Percentiles rank a stretch among this genome's conserved stretches.
phyloP scores from a whole-genome alignment of 352 stramenopile genomes.

The Globisporangium paroecandrum region DNA sequence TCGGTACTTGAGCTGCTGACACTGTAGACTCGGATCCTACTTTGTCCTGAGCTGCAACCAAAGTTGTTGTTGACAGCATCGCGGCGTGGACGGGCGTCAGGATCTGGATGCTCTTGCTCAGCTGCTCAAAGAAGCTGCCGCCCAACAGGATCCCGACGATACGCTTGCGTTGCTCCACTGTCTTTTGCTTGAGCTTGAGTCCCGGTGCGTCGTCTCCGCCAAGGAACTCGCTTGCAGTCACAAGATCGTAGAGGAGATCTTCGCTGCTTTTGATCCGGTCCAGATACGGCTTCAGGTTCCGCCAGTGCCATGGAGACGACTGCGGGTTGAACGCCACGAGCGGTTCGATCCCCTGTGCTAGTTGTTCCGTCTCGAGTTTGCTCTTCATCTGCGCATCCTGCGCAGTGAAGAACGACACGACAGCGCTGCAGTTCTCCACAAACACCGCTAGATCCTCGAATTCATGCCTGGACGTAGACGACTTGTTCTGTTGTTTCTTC shows the following conservation, averaged over 20 bases:
- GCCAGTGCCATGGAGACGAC: not conserved
- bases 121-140: conserved; percentile 9
- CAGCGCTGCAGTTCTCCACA: conserved; percentile 16
- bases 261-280: conserved; percentile 9
- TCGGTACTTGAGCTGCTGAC: not conserved
- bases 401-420: conserved; percentile 20
- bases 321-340: conserved; percentile 1
- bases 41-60: not conserved
- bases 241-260: conserved; percentile 12
- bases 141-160: not conserved
- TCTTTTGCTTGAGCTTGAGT: not conserved
- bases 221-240: conserved; percentile 3
- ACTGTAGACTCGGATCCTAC: not conserved
- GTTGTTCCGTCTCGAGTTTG: conserved; percentile 8
- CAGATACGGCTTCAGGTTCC: conserved; percentile 3
- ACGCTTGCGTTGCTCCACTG: not conserved
- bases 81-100: conserved; percentile 7
- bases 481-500: not conserved
- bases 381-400: conserved; percentile 2
- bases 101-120: conserved; percentile 15
- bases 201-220: not conserved
- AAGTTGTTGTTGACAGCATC: not conserved
- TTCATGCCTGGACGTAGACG: not conserved
- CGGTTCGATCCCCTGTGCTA: not conserved
- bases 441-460: conserved; percentile 18